These are phyloP conservation scores for Alternaria dauci DNA, from an alignment of 2,329 filamentous ascomycete species.

Conservation along the genomic window DNA sequence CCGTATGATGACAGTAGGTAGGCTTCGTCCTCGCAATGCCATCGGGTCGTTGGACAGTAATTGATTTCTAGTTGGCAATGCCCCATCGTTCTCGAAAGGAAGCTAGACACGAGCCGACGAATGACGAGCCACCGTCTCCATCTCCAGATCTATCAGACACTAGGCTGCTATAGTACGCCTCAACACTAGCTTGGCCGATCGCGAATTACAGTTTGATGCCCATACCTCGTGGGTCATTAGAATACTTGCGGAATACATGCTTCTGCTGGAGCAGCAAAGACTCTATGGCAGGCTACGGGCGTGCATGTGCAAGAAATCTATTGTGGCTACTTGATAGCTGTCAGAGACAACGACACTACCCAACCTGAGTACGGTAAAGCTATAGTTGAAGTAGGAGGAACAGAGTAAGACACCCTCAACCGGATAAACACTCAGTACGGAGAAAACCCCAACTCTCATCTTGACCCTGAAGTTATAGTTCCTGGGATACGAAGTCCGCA, in stretches of 20 bases:
- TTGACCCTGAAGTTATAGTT: not conserved
- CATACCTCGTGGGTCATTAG: not conserved
- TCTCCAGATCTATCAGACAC: not conserved
- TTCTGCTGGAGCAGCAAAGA: not conserved
- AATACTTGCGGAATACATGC: not conserved
- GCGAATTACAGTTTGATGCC: not conserved
- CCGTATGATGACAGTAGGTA: not conserved
- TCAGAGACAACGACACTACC: not conserved
- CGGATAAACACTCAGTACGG: not conserved
- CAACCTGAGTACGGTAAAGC: not conserved
- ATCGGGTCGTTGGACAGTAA: not conserved
- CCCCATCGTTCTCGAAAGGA: not conserved
- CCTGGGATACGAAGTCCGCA: not conserved
- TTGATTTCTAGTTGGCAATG: not conserved
- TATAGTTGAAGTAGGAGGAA: not conserved
- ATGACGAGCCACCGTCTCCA: not conserved
- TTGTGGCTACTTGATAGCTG: not conserved
- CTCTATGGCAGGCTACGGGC: not conserved
- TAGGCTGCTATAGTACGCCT: not conserved
- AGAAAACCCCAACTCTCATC: too few relatives aligned
- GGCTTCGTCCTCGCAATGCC: not conserved
- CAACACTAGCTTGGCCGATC: not conserved
- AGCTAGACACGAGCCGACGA: not conserved
- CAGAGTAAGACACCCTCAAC: not conserved
- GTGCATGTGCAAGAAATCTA: not conserved